phyloP scores from a whole-genome alignment of 176 grass and related monocot species.

The Secale cereale region DNA sequence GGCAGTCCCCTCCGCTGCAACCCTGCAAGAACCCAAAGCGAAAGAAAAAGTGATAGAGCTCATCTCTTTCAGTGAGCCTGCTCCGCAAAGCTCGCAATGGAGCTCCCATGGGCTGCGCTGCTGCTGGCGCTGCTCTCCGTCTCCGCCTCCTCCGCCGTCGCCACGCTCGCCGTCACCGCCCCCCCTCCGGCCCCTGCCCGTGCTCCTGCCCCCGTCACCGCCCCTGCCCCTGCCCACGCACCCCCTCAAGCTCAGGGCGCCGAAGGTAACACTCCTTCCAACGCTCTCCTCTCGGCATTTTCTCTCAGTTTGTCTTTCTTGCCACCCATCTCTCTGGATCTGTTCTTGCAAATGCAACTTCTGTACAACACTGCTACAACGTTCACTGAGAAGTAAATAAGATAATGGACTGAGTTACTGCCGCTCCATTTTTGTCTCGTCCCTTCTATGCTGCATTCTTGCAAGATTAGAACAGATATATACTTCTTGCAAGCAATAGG shows the following conservation, averaged over 20 bases:
- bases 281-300: neutral
- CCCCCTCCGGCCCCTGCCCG: neutral
- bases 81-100: constrained; percentile 15
- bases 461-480: neutral
- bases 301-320: neutral
- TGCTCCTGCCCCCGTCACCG: neutral
- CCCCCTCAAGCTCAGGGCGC: constrained; percentile 15
- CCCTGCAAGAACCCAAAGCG: neutral
- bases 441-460: neutral
- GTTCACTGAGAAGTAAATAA: neutral
- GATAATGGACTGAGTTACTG: neutral
- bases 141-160: constrained; percentile 17
- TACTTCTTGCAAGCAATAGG: neutral
- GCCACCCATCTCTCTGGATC: neutral
- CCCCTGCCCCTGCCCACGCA: neutral
- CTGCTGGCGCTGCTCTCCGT: constrained; percentile 19
- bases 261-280: constrained; percentile 21
- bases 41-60: constrained; percentile 1
- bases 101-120: constrained; percentile 23
- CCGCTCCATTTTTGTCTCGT: neutral
- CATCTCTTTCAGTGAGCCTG: neutral
- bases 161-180: constrained; percentile 38
- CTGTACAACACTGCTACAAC: neutral
- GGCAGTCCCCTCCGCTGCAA: no score
- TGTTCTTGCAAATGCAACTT: neutral